These are phyloP conservation scores for Chrysosporium queenslandicum DNA, from an alignment of 2,329 filamentous ascomycete genomes.

Conservation along the genomic window DNA sequence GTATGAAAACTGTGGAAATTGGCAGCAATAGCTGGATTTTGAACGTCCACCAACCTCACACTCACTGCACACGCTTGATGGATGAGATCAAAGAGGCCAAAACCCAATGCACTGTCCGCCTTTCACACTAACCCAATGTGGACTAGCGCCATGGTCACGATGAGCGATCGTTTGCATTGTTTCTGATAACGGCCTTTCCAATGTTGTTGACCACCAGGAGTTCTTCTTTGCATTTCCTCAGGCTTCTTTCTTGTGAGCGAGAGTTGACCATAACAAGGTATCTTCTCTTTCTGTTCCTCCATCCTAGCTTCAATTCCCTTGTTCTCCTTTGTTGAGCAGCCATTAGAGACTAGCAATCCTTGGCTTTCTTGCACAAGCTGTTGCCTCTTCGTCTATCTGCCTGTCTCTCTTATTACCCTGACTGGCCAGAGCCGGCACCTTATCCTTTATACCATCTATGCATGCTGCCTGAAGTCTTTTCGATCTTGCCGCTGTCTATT, in stretches of 20 bases:
- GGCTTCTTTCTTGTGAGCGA: slow-evolving; percentile 1
- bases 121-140: not conserved
- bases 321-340: not conserved
- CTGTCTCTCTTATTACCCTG: slow-evolving; percentile 4
- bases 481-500: not conserved
- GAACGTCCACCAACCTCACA: no score
- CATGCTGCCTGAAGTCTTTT: not conserved
- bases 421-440: not conserved
- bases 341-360: not conserved
- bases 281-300: not conserved
- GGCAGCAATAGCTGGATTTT: no score
- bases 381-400: slow-evolving; percentile 3
- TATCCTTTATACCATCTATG: not conserved
- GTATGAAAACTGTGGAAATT: no score
- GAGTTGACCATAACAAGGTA: slow-evolving; percentile 7
- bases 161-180: slow-evolving; percentile 1
- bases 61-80: no score
- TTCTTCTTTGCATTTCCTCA: not conserved
- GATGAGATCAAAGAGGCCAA: no score
- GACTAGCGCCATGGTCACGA: slow-evolving; percentile 1
- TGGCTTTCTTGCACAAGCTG: slow-evolving; percentile 2
- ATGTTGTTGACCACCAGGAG: not conserved
- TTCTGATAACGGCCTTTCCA: slow-evolving; percentile 9
- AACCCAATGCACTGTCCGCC: no score
- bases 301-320: not conserved